Conservation (phyloP, 1,284 basidiomycete genomes). For the Puccinia horiana region DNA sequence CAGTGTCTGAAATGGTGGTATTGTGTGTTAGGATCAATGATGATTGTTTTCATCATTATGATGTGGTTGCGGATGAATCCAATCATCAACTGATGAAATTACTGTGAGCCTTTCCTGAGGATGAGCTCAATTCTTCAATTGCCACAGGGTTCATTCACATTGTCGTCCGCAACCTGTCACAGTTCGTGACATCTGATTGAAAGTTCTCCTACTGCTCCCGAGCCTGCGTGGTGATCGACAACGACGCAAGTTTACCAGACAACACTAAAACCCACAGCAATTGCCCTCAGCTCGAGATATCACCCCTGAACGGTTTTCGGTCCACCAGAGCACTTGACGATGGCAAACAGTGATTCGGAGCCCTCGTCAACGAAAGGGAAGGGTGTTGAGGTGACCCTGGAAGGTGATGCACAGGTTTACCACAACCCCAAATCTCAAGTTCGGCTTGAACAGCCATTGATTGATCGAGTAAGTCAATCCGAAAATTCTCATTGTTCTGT, state of each 20-base stretch:
- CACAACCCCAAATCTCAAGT: constrained; percentile 35
- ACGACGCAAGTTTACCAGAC: not conserved
- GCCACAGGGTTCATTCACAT: too few species aligned
- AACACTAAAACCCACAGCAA: not conserved
- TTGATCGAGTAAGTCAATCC: constrained; percentile 29
- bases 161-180: too few species aligned
- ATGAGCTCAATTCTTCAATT: too few species aligned
- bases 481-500: not conserved
- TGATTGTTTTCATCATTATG: too few species aligned
- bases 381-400: not conserved
- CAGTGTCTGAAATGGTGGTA: too few species aligned
- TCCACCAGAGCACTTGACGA: not conserved
- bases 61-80: too few species aligned
- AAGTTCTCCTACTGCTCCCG: not conserved
- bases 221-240: not conserved
- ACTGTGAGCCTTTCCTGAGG: too few species aligned
- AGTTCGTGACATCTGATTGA: not conserved
- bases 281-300: not conserved
- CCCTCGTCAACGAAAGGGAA: not conserved
- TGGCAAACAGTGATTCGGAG: not conserved
- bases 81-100: too few species aligned
- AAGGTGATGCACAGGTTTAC: constrained; percentile 40
- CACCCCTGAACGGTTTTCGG: not conserved
- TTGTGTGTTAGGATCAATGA: too few species aligned
- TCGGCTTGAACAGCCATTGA: constrained; percentile 36